Conservation (phyloP, 306 rosid species). For the Erythrophleum fordii region DNA sequence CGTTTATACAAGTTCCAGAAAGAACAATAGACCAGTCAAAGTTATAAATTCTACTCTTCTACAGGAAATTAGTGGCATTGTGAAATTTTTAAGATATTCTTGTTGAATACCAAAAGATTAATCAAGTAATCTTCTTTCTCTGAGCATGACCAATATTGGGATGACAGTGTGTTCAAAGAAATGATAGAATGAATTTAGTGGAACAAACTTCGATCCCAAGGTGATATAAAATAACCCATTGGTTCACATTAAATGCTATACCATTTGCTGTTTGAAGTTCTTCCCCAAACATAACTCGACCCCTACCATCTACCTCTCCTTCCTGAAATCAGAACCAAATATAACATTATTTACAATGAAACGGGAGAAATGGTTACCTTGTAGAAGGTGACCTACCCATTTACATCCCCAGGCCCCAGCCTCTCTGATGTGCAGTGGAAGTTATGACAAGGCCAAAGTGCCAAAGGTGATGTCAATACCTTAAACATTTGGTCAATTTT, state of each 20-base stretch:
- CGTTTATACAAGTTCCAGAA: not conserved
- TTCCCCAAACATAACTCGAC: slow-evolving; percentile 40
- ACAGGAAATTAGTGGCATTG: slow-evolving; percentile 12
- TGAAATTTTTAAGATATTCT: not conserved
- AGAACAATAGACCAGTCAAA: not conserved
- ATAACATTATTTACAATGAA: not conserved
- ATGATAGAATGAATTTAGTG: not conserved
- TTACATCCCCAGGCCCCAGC: not conserved
- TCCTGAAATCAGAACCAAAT: slow-evolving; percentile 44
- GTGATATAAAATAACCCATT: not conserved
- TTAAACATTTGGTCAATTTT: not conserved
- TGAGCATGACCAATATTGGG: not conserved
- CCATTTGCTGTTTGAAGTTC: slow-evolving; percentile 47
- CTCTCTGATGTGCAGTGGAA: not conserved
- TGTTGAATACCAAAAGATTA: not conserved
- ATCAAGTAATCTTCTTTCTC: not conserved
- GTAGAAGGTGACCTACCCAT: not conserved
- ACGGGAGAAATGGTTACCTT: not conserved
- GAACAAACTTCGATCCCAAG: not conserved
- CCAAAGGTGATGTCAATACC: not conserved
- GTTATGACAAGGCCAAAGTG: not conserved
- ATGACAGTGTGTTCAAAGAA: not conserved
- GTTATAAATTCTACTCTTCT: not conserved
- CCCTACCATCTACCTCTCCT: slow-evolving; percentile 51
- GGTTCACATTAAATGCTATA: too few relatives aligned